phyloP scores from a whole-genome alignment of 139 green algal species.

The Eudorina sp. region DNA sequence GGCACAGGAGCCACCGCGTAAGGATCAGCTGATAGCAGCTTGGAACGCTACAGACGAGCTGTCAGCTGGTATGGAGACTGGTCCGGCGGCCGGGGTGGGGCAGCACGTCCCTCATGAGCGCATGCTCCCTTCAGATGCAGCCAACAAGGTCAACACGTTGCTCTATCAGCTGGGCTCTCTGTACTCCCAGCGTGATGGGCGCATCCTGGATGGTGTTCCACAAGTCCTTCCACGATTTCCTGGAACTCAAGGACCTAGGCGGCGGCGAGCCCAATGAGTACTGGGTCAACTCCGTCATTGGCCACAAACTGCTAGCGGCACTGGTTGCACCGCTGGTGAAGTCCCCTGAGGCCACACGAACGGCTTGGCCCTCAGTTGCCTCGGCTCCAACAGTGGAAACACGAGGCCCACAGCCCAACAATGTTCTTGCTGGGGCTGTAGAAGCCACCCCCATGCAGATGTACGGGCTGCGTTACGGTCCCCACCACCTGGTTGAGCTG shows the following conservation, averaged over 20 bases:
- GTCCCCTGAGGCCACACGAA: background rate
- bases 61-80: no score
- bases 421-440: no score
- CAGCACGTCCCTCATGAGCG: background rate
- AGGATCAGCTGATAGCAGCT: background rate
- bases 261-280: background rate
- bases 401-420: no score
- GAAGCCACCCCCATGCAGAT: background rate
- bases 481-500: background rate
- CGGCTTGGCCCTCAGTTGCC: background rate
- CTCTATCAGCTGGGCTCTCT: background rate
- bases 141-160: background rate
- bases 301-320: background rate
- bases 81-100: background rate
- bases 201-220: constrained; percentile 2
- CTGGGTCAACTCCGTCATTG: background rate
- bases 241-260: background rate
- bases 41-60: background rate
- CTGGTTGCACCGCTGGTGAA: background rate
- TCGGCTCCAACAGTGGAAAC: background rate
- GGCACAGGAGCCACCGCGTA: background rate
- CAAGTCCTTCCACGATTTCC: constrained; percentile 22
- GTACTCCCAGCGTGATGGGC: background rate
- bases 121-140: background rate
- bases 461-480: background rate